phyloP scores from a whole-genome alignment of 139 green algal species.

The Chlorella vulgaris region DNA sequence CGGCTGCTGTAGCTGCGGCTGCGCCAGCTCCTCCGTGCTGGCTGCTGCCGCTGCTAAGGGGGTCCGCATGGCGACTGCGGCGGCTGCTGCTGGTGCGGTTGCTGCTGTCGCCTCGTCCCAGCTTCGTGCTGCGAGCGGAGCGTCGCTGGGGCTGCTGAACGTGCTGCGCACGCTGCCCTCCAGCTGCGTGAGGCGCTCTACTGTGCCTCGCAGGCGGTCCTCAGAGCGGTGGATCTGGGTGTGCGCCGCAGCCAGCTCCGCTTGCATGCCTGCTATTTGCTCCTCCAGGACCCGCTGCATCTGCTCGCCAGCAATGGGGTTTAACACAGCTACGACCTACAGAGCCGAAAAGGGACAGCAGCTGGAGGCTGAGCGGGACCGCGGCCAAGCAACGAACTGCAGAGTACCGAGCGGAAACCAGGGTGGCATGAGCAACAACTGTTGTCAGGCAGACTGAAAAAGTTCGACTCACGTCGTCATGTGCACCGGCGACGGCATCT shows the following conservation, averaged over 20 bases:
- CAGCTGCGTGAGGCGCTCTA: conserved; percentile 37
- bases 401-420: no score
- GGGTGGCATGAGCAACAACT: no score
- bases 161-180: conserved; percentile 17
- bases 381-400: no score
- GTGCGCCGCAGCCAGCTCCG: conserved; percentile 45
- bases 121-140: background rate
- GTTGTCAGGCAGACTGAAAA: no score
- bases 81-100: background rate
- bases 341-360: background rate
- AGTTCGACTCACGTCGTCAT: conserved; percentile 21
- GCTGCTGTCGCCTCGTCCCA: background rate
- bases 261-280: conserved; percentile 46
- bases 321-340: conserved; percentile 53
- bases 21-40: no score
- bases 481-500: background rate
- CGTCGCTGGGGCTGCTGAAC: background rate
- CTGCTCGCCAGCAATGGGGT: conserved; percentile 41
- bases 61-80: background rate
- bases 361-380: background rate
- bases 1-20: background rate
- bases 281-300: conserved; percentile 32
- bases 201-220: conserved; percentile 34
- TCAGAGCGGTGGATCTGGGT: conserved; percentile 43
- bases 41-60: no score